phyloP scores from a whole-genome alignment of 257 asterid species.

The Leonotis leonurus region DNA sequence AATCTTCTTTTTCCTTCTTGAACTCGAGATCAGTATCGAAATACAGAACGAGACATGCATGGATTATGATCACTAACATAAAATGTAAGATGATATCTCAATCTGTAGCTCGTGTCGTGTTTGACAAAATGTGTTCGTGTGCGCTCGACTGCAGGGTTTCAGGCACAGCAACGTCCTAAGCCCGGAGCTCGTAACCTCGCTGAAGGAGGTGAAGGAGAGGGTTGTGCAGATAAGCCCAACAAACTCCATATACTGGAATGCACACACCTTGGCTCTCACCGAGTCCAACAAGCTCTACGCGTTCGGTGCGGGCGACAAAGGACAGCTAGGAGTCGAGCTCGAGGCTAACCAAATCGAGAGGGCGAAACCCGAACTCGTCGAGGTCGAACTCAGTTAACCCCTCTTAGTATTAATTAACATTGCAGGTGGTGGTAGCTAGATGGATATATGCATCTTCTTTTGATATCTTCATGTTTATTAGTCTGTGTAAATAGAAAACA shows the following conservation, averaged over 20 bases:
- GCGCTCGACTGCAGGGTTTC: conserved; percentile 47
- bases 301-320: conserved; percentile 95
- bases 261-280: conserved; percentile 93
- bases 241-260: conserved; percentile 89
- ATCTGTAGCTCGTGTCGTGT: no score
- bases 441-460: no score
- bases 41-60: no score
- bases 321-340: conserved; percentile 89
- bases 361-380: conserved; percentile 70
- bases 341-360: conserved; percentile 60
- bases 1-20: no score
- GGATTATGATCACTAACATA: no score
- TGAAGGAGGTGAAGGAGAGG: conserved; percentile 70
- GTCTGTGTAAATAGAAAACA: conserved; percentile 30
- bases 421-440: conserved; percentile 24
- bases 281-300: conserved; percentile 85
- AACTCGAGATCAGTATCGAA: no score
- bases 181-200: conserved; percentile 74
- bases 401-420: neutral
- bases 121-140: no score
- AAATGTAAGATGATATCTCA: no score
- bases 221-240: conserved; percentile 95
- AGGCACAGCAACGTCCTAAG: conserved; percentile 55
- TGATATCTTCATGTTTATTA: conserved; percentile 24
- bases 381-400: conserved; percentile 59